A percentile compares a stretch with the other conserved stretches of the same genome.
phyloP scores from a whole-genome alignment of 306 rosid genomes.

The Cicer pinnatifidum region DNA sequence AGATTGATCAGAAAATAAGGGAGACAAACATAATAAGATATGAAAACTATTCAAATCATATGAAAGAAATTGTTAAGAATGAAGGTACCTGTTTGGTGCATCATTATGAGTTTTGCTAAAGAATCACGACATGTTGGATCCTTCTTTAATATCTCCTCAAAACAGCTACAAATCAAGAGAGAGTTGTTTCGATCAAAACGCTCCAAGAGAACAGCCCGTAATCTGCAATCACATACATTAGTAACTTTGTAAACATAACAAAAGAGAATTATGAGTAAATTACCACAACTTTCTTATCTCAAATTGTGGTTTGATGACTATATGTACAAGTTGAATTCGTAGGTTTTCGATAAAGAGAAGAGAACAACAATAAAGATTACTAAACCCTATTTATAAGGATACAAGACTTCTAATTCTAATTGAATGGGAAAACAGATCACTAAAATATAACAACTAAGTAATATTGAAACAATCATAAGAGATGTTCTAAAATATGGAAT shows the following conservation, averaged over 20 bases:
- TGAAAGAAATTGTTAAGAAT: conserved; percentile 30
- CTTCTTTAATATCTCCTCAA: conserved; percentile 71
- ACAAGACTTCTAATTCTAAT: neutral
- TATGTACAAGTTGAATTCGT: neutral
- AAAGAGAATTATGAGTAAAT: neutral
- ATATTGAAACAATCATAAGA: neutral
- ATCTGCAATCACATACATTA: conserved; percentile 52
- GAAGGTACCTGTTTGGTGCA: conserved; percentile 72
- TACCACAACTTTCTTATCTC: conserved; percentile 9
- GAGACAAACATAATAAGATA: neutral
- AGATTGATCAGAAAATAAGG: neutral
- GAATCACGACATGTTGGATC: conserved; percentile 73
- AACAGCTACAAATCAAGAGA: conserved; percentile 48
- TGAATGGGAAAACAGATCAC: neutral
- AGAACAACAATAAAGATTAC: neutral
- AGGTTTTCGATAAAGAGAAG: neutral
- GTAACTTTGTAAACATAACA: conserved; percentile 31
- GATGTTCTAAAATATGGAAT: neutral
- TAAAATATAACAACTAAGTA: too few relatives aligned
- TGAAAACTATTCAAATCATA: conserved; percentile 13
- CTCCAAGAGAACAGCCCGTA: conserved; percentile 65
- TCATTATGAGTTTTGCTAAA: conserved; percentile 67
- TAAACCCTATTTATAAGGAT: neutral
- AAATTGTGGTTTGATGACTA: conserved; percentile 12
- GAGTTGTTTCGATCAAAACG: conserved; percentile 58